phyloP scores from a whole-genome alignment of 2,329 filamentous ascomycete genomes.

The Verticillium klebahnii region DNA sequence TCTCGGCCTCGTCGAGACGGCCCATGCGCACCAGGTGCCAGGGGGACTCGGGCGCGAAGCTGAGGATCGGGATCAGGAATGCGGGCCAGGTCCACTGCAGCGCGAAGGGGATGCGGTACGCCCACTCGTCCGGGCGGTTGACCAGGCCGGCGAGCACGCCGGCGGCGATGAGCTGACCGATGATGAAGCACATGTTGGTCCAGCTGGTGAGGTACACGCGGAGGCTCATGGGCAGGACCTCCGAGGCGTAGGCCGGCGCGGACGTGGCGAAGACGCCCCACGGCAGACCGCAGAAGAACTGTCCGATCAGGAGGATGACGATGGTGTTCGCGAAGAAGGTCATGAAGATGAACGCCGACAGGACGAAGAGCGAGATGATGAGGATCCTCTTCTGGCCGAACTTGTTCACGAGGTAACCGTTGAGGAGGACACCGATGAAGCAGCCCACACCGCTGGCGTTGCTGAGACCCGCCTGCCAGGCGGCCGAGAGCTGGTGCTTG shows the following conservation, averaged over 20 bases:
- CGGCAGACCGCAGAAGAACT: constrained; percentile 27
- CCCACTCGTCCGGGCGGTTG: constrained; percentile 30
- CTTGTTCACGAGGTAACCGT: constrained; percentile 33
- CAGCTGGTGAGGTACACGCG: constrained; percentile 39
- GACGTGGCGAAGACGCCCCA: constrained; percentile 40
- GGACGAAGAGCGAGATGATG: constrained; percentile 26
- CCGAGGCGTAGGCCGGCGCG: constrained; percentile 42
- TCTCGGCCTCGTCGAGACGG: constrained; percentile 23
- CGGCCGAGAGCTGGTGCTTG: constrained; percentile 28
- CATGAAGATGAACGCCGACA: constrained; percentile 31
- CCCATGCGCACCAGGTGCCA: constrained; percentile 35
- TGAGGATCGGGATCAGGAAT: constrained; percentile 30
- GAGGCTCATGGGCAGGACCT: constrained; percentile 32
- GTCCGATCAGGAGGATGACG: constrained; percentile 25
- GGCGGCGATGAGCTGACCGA: constrained; percentile 34
- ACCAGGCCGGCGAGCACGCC: constrained; percentile 33
- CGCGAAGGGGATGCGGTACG: constrained; percentile 42
- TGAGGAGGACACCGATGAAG: constrained; percentile 38
- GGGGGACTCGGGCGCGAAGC: constrained; percentile 42
- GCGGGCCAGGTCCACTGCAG: constrained; percentile 45
- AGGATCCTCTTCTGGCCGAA: constrained; percentile 32
- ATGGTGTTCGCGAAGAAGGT: constrained; percentile 30
- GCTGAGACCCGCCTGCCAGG: constrained; percentile 39
- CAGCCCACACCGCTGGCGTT: constrained; percentile 35
- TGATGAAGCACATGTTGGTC: constrained; percentile 37